Base-by-base conservation (phyloP, 805 yeast genomes). In the Trichomonascus vanleenenianus region DNA sequence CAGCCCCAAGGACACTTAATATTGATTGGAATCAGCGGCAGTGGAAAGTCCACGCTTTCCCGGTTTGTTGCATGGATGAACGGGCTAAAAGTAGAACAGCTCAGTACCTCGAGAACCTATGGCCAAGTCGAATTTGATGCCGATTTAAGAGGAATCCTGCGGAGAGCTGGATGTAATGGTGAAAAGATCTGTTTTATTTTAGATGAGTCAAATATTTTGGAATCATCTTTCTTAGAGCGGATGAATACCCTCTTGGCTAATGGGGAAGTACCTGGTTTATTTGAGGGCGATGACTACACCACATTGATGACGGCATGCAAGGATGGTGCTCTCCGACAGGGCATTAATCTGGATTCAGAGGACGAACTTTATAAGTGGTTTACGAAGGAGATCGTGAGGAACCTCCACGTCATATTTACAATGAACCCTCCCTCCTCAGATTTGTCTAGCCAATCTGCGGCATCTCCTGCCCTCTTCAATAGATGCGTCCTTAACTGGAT, bases 191-290 rank as follows among this genome's bases (percentile, higher is more conserved):
- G 95, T 52, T 76, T 86, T 45, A 67, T 89, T 16, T 72, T 91
- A 15, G 95, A 87, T 53, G 96, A 91, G 55, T 79, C 94, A 0
- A 77, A 81, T 25, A 76, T 88, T 42, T 54, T 80, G 36, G 89
- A 85, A 30, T 71, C 94, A 0, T 70, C 93, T 0, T 91, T 89
- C 57, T 63, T 91, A 27, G 97, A 91, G 61, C 68, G 95, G 50
- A 87, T 91, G 93, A 91, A 91, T 56, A 85, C 95, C 0, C 66
- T 91, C n/a, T 70, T 91, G 33, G 96, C 97, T 0, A 91, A 91
- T 62, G 85, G 95, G 0, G 97, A 91, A 56, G 73, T 88, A 33
- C 96, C 96, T 0, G 96, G 95, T 3, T 65, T 91, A 11, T 91
- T 86, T 60, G 84, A 77, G 46, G 88, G 80, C 0, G 94, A 85